These are phyloP conservation scores for Berberis vulgaris DNA, from an alignment of 164 flowering plant species.

Conservation along the genomic window DNA sequence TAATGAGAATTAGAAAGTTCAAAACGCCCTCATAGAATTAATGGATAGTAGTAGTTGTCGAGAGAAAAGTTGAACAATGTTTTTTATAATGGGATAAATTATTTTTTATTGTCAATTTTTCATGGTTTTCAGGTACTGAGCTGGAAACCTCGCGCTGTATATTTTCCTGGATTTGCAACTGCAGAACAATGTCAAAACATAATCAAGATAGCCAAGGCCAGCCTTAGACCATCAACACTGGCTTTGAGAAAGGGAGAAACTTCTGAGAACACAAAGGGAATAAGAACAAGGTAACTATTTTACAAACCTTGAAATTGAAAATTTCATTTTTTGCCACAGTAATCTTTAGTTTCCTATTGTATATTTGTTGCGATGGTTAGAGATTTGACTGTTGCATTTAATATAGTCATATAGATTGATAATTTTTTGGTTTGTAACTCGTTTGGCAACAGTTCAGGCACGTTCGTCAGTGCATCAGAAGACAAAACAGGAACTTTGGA, in stretches of 20 bases:
- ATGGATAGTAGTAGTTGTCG: too few species aligned
- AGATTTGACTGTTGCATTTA: background rate
- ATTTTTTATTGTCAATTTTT: slow-evolving; percentile 2
- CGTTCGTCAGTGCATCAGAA: slow-evolving; percentile 68
- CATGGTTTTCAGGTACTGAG: slow-evolving; percentile 52
- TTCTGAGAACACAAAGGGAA: slow-evolving; percentile 49
- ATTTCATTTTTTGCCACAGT: too few species aligned
- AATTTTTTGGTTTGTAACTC: background rate
- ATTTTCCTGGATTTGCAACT: slow-evolving; percentile 78
- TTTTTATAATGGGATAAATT: background rate
- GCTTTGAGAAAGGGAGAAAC: slow-evolving; percentile 81
- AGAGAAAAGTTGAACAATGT: too few species aligned
- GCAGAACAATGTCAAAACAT: slow-evolving; percentile 63
- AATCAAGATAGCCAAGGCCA: slow-evolving; percentile 46
- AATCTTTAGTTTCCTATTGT: background rate
- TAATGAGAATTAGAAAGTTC: too few species aligned
- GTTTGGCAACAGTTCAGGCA: slow-evolving; percentile 62
- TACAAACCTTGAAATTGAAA: too few species aligned
- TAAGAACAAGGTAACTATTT: slow-evolving; percentile 71
- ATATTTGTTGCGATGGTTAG: background rate
- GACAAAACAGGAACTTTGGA: slow-evolving; percentile 72
- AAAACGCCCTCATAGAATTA: background rate
- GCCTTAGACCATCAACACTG: slow-evolving; percentile 60
- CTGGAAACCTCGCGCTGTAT: slow-evolving; percentile 82
- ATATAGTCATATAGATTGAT: background rate